These are phyloP conservation scores for Deinandra increscens DNA, from an alignment of 129 eudicot genomes.

Conservation along the genomic window DNA sequence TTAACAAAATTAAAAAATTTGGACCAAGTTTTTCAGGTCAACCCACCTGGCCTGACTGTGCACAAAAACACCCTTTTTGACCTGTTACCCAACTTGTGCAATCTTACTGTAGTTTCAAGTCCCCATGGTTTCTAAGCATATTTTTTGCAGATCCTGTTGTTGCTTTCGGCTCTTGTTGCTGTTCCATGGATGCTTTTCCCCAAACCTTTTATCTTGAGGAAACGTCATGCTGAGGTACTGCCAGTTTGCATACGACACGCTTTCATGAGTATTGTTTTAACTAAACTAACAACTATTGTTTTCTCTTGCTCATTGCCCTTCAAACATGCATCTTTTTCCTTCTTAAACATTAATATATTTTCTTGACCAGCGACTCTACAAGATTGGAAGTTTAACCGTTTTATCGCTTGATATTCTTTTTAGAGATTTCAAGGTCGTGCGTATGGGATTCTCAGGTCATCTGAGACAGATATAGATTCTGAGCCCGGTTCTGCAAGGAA, in stretches of 20 bases:
- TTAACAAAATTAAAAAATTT: not conserved
- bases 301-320: not conserved
- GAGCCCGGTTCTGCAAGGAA: slow-evolving; percentile 86
- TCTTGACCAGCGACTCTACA: too few relatives aligned
- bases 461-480: slow-evolving; percentile 73
- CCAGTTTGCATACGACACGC: not conserved
- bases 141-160: slow-evolving; percentile 71
- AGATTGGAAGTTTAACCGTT: not conserved
- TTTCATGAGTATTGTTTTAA: not conserved
- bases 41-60: not conserved
- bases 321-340: not conserved
- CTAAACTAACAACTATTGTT: not conserved
- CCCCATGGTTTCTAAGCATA: slow-evolving; percentile 9
- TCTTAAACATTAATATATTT: not conserved
- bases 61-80: not conserved
- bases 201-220: slow-evolving; percentile 90
- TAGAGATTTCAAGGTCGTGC: slow-evolving; percentile 98
- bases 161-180: slow-evolving; percentile 85
- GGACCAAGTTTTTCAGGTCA: not conserved
- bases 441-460: slow-evolving; percentile 73
- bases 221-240: slow-evolving; percentile 78
- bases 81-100: not conserved
- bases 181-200: slow-evolving; percentile 99
- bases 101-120: slow-evolving; percentile 12
- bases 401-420: slow-evolving; percentile 22